phyloP scores from a whole-genome alignment of 106 monocot species.

The Dendrobium catenatum region DNA sequence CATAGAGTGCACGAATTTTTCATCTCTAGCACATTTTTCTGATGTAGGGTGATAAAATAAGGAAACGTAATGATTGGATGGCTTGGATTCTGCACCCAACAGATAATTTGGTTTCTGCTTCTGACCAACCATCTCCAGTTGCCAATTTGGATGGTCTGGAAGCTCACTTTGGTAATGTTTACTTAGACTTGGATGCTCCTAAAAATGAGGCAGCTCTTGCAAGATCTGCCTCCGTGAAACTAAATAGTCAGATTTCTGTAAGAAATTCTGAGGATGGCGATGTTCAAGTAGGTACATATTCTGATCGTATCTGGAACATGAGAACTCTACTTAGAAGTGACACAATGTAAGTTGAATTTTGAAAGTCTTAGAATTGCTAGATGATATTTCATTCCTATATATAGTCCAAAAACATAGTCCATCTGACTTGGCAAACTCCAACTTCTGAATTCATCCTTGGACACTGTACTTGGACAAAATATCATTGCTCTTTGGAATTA shows the following conservation, averaged over 20 bases:
- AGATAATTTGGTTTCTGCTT: slow-evolving; percentile 4
- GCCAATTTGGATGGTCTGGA: slow-evolving; percentile 9
- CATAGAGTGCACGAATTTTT: not conserved
- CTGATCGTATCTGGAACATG: not conserved
- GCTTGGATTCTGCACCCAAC: slow-evolving; percentile 33
- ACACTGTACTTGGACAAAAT: not conserved
- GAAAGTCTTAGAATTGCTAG: not conserved
- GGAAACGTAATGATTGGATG: slow-evolving; percentile 52
- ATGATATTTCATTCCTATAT: not conserved
- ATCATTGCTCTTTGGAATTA: not conserved
- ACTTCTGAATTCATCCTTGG: not conserved
- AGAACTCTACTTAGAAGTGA: not conserved
- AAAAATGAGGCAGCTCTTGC: slow-evolving; percentile 17
- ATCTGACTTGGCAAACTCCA: not conserved
- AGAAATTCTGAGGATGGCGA: not conserved
- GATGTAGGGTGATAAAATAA: slow-evolving; percentile 50
- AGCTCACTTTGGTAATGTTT: slow-evolving; percentile 19
- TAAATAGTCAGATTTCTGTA: slow-evolving; percentile 15
- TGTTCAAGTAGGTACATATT: not conserved
- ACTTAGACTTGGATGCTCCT: slow-evolving; percentile 16
- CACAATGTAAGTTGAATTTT: slow-evolving; percentile 3
- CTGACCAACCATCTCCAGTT: slow-evolving; percentile 6
- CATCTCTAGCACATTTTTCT: not conserved
- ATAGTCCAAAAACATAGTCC: not conserved
- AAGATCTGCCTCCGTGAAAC: slow-evolving; percentile 33